Conservation (phyloP, 768 basidiomycete species). For the Leccinum longicurvipes region DNA sequence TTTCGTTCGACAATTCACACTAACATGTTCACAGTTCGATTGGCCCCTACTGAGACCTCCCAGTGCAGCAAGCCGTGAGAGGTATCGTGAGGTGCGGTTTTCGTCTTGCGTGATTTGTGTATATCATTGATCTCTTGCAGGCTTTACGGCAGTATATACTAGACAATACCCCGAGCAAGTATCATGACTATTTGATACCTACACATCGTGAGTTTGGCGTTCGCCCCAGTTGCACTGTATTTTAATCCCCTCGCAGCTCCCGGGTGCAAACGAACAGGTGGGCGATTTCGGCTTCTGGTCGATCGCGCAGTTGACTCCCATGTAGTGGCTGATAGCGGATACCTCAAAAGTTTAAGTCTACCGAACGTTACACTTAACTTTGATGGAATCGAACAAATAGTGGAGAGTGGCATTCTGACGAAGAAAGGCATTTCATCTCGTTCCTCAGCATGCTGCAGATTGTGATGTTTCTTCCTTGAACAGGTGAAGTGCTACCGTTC, state of each 20-base stretch:
- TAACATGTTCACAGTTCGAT: conserved; percentile 15
- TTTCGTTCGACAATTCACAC: not conserved
- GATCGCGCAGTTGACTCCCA: not conserved
- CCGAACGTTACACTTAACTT: conserved; percentile 26
- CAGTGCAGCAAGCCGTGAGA: conserved; percentile 9
- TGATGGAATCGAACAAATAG: conserved; percentile 19
- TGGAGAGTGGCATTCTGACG: conserved; percentile 22
- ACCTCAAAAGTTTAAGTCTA: conserved; percentile 18
- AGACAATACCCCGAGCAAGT: conserved; percentile 45
- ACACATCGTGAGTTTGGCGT: conserved; percentile 40
- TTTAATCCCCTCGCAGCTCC: conserved; percentile 35
- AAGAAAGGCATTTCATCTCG: conserved; percentile 14
- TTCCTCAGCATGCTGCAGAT: not conserved
- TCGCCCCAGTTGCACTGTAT: not conserved
- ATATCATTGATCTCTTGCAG: conserved; percentile 25
- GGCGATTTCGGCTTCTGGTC: not conserved
- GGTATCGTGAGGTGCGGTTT: conserved; percentile 9
- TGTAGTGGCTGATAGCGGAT: conserved; percentile 29
- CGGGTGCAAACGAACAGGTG: conserved; percentile 54
- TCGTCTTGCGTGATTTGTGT: no score
- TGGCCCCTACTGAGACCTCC: conserved; percentile 13
- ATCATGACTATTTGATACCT: conserved; percentile 47
- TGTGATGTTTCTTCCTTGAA: not conserved
- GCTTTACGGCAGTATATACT: conserved; percentile 44
- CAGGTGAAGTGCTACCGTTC: conserved; percentile 29